phyloP scores from a whole-genome alignment of 2,329 filamentous ascomycete genomes.

The Clarireedia monteithiana region DNA sequence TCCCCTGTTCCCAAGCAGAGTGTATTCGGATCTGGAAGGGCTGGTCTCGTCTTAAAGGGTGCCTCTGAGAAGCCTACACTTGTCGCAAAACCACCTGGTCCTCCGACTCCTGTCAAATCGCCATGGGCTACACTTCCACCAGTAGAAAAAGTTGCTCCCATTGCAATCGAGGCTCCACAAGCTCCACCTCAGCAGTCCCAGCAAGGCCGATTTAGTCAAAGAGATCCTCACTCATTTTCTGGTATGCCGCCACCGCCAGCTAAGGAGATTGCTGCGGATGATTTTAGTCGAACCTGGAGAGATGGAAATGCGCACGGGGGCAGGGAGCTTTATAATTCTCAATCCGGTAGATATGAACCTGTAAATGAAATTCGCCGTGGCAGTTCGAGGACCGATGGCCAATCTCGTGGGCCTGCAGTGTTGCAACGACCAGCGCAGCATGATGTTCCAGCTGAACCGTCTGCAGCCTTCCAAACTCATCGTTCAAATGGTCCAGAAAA shows the following conservation, averaged over 20 bases:
- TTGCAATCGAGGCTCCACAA: conserved; percentile 48
- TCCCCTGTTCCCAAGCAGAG: conserved; percentile 25
- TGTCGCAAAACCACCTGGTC: conserved; percentile 61
- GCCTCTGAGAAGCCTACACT: conserved; percentile 64
- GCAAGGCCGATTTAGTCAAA: conserved; percentile 41
- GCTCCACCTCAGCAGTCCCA: conserved; percentile 34
- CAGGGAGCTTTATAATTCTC: conserved; percentile 87
- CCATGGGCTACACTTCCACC: conserved; percentile 86
- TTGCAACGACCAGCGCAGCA: conserved; percentile 62
- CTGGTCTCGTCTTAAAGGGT: conserved; percentile 56
- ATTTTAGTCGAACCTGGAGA: conserved; percentile 82
- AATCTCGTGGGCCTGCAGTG: conserved; percentile 65
- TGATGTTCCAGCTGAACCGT: conserved; percentile 72
- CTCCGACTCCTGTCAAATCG: conserved; percentile 69
- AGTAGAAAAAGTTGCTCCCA: conserved; percentile 70
- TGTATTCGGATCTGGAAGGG: conserved; percentile 35
- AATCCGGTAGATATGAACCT: conserved; percentile 87
- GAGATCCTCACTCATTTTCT: conserved; percentile 50
- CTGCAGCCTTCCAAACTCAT: conserved; percentile 76
- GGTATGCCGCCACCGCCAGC: conserved; percentile 46
- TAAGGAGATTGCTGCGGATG: conserved; percentile 87
- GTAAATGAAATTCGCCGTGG: conserved; percentile 64
- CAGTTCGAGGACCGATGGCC: conserved; percentile 59
- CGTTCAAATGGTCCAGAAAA: conserved; percentile 58
- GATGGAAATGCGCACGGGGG: conserved; percentile 56